Percentiles rank a stretch among this genome's conserved stretches.
phyloP scores from a whole-genome alignment of 1,284 basidiomycete species.

The Moesziomyces antarcticus region DNA sequence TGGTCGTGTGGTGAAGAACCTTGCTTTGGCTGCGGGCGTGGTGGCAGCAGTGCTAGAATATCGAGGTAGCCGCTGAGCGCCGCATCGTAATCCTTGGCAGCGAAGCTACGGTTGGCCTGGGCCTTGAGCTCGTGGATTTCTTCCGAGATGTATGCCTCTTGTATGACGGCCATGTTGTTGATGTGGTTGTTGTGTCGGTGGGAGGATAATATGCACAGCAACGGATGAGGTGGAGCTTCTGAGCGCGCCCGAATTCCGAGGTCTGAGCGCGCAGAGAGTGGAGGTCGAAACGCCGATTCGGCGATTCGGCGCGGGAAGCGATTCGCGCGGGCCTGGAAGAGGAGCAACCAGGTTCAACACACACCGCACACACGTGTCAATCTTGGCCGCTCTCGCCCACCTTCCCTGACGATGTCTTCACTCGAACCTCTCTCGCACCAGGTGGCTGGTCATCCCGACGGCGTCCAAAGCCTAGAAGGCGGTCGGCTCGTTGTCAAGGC shows the following conservation, averaged over 20 bases:
- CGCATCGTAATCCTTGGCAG: conserved; percentile 38
- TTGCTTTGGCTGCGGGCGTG: conserved; percentile 4
- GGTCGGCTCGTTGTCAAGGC: conserved; percentile 87
- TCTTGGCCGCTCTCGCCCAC: too few relatives aligned
- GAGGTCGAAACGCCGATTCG: too few relatives aligned
- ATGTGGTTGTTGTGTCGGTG: neutral
- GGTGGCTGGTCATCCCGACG: conserved; percentile 86
- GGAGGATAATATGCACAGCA: too few relatives aligned
- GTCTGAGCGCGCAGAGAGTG: too few relatives aligned
- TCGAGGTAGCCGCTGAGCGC: conserved; percentile 53
- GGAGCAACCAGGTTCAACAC: too few relatives aligned
- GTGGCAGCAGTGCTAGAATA: conserved; percentile 42
- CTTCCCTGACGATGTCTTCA: neutral
- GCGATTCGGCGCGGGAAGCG: too few relatives aligned
- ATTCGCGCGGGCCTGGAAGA: too few relatives aligned
- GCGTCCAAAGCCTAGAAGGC: conserved; percentile 78
- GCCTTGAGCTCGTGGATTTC: conserved; percentile 47
- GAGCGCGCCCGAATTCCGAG: neutral
- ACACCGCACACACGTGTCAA: too few relatives aligned
- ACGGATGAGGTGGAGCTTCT: neutral
- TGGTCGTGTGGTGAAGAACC: neutral
- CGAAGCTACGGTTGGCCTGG: conserved; percentile 46
- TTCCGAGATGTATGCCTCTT: conserved; percentile 35
- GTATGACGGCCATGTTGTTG: conserved; percentile 30
- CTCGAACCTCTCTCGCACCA: conserved; percentile 73